These are phyloP conservation scores for Tulasnella sp. DNA, from an alignment of 768 basidiomycete genomes.

Conservation along the genomic window DNA sequence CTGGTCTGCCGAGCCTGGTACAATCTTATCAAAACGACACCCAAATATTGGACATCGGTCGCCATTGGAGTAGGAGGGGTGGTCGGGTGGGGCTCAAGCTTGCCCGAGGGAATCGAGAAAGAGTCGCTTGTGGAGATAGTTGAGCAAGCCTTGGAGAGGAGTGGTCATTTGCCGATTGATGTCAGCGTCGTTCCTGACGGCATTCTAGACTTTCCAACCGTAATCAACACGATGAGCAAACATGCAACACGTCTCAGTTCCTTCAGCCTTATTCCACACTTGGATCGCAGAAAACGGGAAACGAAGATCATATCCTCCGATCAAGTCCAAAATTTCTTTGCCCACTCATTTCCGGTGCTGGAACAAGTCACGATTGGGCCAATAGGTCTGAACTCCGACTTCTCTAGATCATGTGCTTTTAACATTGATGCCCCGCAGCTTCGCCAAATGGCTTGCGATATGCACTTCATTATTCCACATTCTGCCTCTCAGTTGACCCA, in stretches of 20 bases:
- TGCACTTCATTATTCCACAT: neutral
- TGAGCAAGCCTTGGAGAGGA: neutral
- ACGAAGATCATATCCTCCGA: neutral
- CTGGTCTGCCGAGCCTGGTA: neutral
- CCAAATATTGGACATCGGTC: neutral
- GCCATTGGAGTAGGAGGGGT: neutral
- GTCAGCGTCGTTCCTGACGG: neutral
- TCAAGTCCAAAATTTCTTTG: neutral
- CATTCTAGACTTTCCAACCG: neutral
- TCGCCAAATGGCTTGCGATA: neutral
- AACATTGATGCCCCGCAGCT: neutral
- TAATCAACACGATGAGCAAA: neutral
- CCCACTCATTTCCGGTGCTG: neutral
- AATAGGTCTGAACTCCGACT: neutral
- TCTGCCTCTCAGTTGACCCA: neutral
- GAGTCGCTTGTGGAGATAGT: neutral
- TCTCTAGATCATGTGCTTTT: neutral
- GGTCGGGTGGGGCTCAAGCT: neutral
- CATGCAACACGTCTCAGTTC: neutral
- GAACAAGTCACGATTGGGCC: neutral
- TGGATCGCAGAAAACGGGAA: neutral
- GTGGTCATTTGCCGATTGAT: neutral
- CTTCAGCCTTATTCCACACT: neutral
- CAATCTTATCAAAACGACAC: neutral
- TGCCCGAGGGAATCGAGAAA: neutral